These are phyloP conservation scores for Sporormia fimetaria DNA, from an alignment of 495 filamentous ascomycete species.

Conservation along the genomic window DNA sequence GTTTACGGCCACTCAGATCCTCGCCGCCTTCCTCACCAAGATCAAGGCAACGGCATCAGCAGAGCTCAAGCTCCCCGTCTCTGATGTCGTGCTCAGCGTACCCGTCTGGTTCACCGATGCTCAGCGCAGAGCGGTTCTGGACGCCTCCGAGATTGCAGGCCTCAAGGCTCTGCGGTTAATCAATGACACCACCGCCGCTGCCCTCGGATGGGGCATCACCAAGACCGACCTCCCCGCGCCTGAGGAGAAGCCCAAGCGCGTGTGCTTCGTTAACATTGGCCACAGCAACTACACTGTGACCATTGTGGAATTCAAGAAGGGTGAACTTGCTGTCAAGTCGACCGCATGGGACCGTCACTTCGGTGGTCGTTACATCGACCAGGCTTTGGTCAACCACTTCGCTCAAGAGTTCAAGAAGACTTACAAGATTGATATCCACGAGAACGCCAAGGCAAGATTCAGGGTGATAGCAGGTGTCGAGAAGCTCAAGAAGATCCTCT, in stretches of 20 bases:
- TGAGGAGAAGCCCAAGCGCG: slow-evolving; percentile 87
- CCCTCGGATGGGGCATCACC: slow-evolving; percentile 94
- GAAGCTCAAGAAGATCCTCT: slow-evolving; percentile 98
- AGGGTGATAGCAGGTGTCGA: slow-evolving; percentile 81
- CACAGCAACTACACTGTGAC: slow-evolving; percentile 91
- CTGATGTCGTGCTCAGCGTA: slow-evolving; percentile 86
- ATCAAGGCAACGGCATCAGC: slow-evolving; percentile 75
- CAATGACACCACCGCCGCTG: slow-evolving; percentile 96
- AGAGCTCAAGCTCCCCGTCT: slow-evolving; percentile 87
- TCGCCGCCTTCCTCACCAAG: slow-evolving; percentile 92
- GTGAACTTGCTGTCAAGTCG: slow-evolving; percentile 84
- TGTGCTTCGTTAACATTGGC: slow-evolving; percentile 91
- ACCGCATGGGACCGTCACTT: slow-evolving; percentile 95
- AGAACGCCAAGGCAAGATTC: slow-evolving; percentile 76
- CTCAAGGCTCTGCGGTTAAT: slow-evolving; percentile 87
- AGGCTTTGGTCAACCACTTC: slow-evolving; percentile 86
- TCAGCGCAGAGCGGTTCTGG: slow-evolving; percentile 78
- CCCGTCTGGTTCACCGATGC: slow-evolving; percentile 96
- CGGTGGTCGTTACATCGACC: slow-evolving; percentile 94
- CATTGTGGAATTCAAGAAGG: slow-evolving; percentile 94
- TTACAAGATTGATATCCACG: slow-evolving; percentile 50
- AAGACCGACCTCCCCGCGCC: slow-evolving; percentile 79
- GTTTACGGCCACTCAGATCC: slow-evolving; percentile 83
- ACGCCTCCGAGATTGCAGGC: slow-evolving; percentile 90
- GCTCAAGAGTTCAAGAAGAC: slow-evolving; percentile 66